phyloP scores from a whole-genome alignment of 345 rosid species.

The Eucalyptus fibrosa region DNA sequence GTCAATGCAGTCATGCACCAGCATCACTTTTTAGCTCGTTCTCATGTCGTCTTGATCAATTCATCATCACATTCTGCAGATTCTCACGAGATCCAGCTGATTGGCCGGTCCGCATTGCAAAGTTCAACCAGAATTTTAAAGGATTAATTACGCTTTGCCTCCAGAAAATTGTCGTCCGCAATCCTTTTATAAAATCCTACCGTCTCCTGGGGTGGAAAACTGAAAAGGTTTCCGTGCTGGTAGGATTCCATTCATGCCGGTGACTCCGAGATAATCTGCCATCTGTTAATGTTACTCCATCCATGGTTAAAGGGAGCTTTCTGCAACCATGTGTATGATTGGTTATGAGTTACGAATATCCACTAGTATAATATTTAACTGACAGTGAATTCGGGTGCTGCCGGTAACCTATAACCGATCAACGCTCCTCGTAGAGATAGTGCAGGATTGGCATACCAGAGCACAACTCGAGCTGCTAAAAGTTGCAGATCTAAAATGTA shows the following conservation, averaged over 20 bases:
- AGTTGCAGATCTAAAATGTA: too few species aligned
- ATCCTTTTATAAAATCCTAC: background rate
- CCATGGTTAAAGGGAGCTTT: background rate
- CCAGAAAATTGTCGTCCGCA: background rate
- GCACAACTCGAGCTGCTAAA: too few species aligned
- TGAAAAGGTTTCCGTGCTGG: too few species aligned
- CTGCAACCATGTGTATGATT: background rate
- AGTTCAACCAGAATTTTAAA: background rate
- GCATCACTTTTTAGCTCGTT: background rate
- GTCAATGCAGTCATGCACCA: background rate
- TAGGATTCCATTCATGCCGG: too few species aligned
- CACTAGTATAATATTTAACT: too few species aligned
- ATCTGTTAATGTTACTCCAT: background rate
- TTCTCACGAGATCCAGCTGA: too few species aligned
- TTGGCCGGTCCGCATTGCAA: background rate
- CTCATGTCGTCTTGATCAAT: background rate
- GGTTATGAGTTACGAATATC: background rate
- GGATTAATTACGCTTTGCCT: background rate
- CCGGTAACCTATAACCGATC: background rate
- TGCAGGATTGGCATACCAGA: too few species aligned
- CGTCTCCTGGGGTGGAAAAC: too few species aligned
- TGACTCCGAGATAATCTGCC: background rate
- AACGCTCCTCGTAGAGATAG: too few species aligned
- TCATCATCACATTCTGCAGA: background rate
- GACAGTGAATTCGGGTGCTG: background rate